Percentiles rank a stretch among this genome's conserved stretches.
Conservation (phyloP, 73 alveolate species). For the Paramecium pentaurelia region DNA sequence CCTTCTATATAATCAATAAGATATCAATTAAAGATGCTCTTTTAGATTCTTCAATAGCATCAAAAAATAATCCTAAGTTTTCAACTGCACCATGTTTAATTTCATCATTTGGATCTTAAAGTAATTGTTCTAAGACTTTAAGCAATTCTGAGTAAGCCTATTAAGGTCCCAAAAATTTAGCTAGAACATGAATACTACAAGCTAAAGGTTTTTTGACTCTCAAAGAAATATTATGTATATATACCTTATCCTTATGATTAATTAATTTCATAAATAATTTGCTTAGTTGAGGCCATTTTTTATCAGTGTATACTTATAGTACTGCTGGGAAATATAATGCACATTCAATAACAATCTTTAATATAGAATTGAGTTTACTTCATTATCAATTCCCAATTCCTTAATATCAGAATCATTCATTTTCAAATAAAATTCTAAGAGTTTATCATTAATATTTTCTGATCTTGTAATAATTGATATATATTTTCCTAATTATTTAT, state of each 20-base stretch:
- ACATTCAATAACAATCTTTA: conserved; percentile 42
- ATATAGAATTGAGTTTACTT: background rate
- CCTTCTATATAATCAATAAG: conserved; percentile 30
- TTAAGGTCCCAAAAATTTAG: conserved; percentile 65
- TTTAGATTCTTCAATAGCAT: conserved; percentile 34
- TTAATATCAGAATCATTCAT: background rate
- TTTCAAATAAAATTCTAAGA: conserved; percentile 5
- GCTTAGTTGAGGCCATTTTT: conserved; percentile 41
- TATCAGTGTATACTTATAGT: conserved; percentile 14
- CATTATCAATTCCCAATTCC: background rate
- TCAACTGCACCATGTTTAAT: conserved; percentile 53
- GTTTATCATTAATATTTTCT: background rate
- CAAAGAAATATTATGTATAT: background rate
- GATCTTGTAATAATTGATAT: background rate
- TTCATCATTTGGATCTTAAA: conserved; percentile 59
- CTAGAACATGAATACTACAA: conserved; percentile 70
- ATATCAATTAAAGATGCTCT: conserved; percentile 46
- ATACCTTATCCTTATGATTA: conserved; percentile 39
- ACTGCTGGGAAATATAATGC: conserved; percentile 58
- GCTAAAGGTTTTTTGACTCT: conserved; percentile 69
- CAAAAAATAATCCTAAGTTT: conserved; percentile 36
- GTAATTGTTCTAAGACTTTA: conserved; percentile 50
- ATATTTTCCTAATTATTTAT: conserved; percentile 71
- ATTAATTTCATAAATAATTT: background rate
- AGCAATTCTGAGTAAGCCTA: conserved; percentile 60